Evolutionary conservation across 2,329 filamentous ascomycete species (phyloP), one percentile per base, ranked within the genome.

Genomic region (Colletotrichum navitas): DNA sequence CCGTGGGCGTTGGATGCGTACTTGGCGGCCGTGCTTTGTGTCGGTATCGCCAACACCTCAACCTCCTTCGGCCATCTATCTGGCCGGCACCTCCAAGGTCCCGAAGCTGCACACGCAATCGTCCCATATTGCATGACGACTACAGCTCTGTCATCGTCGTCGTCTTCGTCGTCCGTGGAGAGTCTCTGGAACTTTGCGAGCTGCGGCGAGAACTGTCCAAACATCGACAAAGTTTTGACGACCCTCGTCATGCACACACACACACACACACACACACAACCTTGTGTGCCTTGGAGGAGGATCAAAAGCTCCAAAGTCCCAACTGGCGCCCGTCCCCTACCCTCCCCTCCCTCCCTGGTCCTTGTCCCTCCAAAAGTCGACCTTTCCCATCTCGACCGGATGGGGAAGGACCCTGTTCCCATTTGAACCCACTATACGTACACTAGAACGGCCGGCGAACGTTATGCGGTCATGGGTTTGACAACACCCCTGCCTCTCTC

Each of bases 331-430:
- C 41, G 6, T 16, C 41, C 39, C 39, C 16, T 16, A 14, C 16
- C 39, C 7, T 18, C 16, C 41, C 41, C 41, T 39, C 56, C 56
- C 34, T 49, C 68, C 56, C 49, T 43, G 32, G 68, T 52, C 64
- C 58, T 41, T 62, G 64, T 58, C 59, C 47, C 36, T 41, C 24
- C 21, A 36, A 51, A 61, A 41, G 43, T 24, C 39, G 43, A 47
- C 59, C 29, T 71, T 71, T 71, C 65, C 68, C 64, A 71, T 71
- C 51, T 32, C 29, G 45, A 29, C 68, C 59, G 65, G 59, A 68
- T 68, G 52, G 55, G 64, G 65, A 71, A 71, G 68, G 68, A 71
- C 68, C 68, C 68, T 71, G 59, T 71, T 71, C 52, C 45, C 65
- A 68, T 71, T 34, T 58, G 26, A 39, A 21, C n/a, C 58, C 32